These are phyloP conservation scores for Fagopyrum tataricum DNA, from an alignment of 148 eudicot species.

Conservation along the genomic window DNA sequence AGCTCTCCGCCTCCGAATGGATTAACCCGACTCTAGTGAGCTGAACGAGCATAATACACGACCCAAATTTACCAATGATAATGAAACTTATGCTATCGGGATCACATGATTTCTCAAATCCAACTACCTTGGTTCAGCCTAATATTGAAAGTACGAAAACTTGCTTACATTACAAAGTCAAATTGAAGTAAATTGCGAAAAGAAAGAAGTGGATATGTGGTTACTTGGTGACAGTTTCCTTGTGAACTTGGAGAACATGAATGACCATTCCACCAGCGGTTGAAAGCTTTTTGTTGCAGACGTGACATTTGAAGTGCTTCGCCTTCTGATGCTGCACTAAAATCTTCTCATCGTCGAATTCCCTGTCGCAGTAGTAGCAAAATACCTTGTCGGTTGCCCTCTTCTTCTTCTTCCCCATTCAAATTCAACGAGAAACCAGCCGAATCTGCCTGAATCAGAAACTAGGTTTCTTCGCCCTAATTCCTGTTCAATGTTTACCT, in stretches of 20 bases:
- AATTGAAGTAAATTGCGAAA: neutral
- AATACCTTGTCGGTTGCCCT: slow-evolving; percentile 54
- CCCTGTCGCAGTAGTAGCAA: slow-evolving; percentile 96
- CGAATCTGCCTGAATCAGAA: slow-evolving; percentile 7
- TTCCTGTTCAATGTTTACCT: neutral
- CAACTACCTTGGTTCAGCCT: neutral
- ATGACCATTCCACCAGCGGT: slow-evolving; percentile 96
- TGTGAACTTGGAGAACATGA: slow-evolving; percentile 97
- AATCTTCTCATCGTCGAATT: slow-evolving; percentile 96
- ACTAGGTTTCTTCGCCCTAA: slow-evolving; percentile 12
- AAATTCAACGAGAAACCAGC: neutral
- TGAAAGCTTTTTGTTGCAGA: slow-evolving; percentile 93
- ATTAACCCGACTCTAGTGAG: neutral
- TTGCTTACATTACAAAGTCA: neutral
- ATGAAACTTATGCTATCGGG: neutral
- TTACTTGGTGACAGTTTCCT: slow-evolving; percentile 82
- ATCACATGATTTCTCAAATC: neutral
- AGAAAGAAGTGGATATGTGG: neutral
- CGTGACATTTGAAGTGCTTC: slow-evolving; percentile 93
- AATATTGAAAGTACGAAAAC: neutral
- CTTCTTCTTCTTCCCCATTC: slow-evolving; percentile 89
- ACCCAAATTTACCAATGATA: neutral
- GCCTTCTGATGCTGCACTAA: slow-evolving; percentile 94
- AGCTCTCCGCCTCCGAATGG: neutral
- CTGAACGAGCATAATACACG: neutral